Base-by-base conservation (phyloP, 768 basidiomycete species). In the Chiua virens region DNA sequence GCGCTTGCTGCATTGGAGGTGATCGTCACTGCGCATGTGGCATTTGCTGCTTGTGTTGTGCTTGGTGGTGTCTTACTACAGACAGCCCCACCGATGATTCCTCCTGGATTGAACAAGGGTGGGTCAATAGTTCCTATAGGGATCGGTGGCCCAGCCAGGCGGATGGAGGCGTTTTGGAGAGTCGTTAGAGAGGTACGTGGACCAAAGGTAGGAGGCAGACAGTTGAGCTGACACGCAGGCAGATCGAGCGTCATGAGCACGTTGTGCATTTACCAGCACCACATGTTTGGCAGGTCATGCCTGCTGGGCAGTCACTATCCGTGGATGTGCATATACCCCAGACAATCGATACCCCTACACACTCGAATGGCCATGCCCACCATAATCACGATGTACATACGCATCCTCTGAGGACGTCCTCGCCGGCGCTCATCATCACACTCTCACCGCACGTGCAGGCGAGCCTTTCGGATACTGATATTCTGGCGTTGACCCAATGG, bases 41-140 rank as follows among this genome's bases (percentile, higher is more conserved):
- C 97, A 0, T 96, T 94, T 65, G 82, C 86, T 2, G 87, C 94
- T 0, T 92, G 86, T 36, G 76, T 86, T 11, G 81, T 90, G 0
- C 87, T 96, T 13, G 96, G 92, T 3, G 83, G 86, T 8, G 86
- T 93, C 2, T 75, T 99, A 3, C 69, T 98, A 14, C 97, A 98
- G 69, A 98, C 97, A 0, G 82, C 92, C 0, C 95, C 95, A 3
- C 72, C 75, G 39, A 61, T 60, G 50, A 35, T 45, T n/a, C 8
- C 54, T 3, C 42, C 20, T 11, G 59, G 51, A 3, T 34, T 47
- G 25, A 54, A n/a, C 10, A 61, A 46, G 14, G 52, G 64, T 8
- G 61, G 56, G 8, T 34, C 54, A 0, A 47, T 51, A 22, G 48
- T 37, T 18, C 51, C 56, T 2, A 28, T 32, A 1, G 50, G 55